Percentiles rank a stretch among this genome's conserved stretches.
These are phyloP conservation scores for Chaetoscypha palmicola DNA, from an alignment of 2,329 filamentous ascomycete genomes.

Conservation along the genomic window DNA sequence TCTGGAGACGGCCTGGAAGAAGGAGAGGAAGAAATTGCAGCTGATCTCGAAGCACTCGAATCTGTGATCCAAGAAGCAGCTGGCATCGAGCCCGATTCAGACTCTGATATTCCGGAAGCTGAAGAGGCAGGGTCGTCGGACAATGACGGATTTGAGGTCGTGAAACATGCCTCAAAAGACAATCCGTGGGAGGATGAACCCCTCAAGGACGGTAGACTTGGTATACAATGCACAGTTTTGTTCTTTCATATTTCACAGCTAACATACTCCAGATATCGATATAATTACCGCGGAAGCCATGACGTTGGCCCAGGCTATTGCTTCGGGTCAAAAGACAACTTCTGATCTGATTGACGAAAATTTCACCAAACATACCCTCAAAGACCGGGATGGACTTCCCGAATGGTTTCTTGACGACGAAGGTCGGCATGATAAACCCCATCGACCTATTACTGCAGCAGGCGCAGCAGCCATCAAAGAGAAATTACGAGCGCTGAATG, in stretches of 20 bases:
- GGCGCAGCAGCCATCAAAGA: slow-evolving; percentile 90
- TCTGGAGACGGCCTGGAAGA: slow-evolving; percentile 33
- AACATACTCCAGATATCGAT: slow-evolving; percentile 64
- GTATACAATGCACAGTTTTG: slow-evolving; percentile 35
- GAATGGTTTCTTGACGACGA: slow-evolving; percentile 99
- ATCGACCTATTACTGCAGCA: slow-evolving; percentile 86
- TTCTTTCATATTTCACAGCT: slow-evolving; percentile 7
- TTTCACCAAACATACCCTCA: slow-evolving; percentile 89
- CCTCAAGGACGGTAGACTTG: slow-evolving; percentile 54
- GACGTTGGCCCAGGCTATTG: slow-evolving; percentile 89
- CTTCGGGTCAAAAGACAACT: slow-evolving; percentile 73
- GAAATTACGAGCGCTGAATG: slow-evolving; percentile 86
- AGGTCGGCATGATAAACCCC: slow-evolving; percentile 68
- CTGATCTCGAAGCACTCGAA: slow-evolving; percentile 30
- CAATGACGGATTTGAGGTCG: slow-evolving; percentile 55
- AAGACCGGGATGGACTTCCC: slow-evolving; percentile 83
- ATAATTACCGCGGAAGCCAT: slow-evolving; percentile 99
- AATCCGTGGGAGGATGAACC: slow-evolving; percentile 61
- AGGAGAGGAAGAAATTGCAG: slow-evolving; percentile 37
- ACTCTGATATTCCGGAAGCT: slow-evolving; percentile 22
- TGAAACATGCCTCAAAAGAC: slow-evolving; percentile 45
- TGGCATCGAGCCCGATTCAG: slow-evolving; percentile 26
- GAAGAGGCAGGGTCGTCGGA: slow-evolving; percentile 26
- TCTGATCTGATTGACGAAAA: slow-evolving; percentile 80
- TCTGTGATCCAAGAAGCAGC: slow-evolving; percentile 31